Evolutionary conservation across 2,329 filamentous ascomycete species (phyloP).

Genomic region (Diaporthe vaccinii): DNA sequence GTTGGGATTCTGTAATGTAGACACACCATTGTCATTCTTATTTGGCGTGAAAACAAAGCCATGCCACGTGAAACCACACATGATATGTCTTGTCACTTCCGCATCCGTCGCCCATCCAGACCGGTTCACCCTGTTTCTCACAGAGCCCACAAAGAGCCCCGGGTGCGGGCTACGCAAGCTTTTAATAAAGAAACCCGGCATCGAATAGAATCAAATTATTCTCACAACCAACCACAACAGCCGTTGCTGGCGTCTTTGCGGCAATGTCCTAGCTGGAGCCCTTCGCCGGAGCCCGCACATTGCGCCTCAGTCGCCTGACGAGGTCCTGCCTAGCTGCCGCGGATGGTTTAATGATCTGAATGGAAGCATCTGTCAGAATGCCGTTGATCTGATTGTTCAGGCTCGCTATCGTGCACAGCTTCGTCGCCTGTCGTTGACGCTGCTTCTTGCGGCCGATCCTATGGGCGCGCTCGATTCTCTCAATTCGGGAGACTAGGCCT

Average conservation of each 20-base stretch:
- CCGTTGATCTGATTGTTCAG: not conserved
- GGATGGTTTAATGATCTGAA: not conserved
- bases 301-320: not conserved
- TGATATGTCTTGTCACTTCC: not conserved
- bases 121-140: not conserved
- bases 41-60: not conserved
- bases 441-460: not conserved
- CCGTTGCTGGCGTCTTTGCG: not conserved
- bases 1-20: fast-evolving
- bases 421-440: not conserved
- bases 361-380: not conserved
- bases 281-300: not conserved
- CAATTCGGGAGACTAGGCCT: not conserved
- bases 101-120: not conserved
- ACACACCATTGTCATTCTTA: not conserved
- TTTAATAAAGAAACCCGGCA: not conserved
- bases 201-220: not conserved
- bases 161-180: too few relatives aligned
- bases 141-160: not conserved
- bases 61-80: not conserved
- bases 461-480: not conserved
- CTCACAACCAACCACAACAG: not conserved
- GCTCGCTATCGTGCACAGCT: not conserved
- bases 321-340: not conserved
- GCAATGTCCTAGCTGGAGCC: not conserved